Conservation (phyloP, 2,329 filamentous ascomycete species). For the Teratosphaeria nubilosa region DNA sequence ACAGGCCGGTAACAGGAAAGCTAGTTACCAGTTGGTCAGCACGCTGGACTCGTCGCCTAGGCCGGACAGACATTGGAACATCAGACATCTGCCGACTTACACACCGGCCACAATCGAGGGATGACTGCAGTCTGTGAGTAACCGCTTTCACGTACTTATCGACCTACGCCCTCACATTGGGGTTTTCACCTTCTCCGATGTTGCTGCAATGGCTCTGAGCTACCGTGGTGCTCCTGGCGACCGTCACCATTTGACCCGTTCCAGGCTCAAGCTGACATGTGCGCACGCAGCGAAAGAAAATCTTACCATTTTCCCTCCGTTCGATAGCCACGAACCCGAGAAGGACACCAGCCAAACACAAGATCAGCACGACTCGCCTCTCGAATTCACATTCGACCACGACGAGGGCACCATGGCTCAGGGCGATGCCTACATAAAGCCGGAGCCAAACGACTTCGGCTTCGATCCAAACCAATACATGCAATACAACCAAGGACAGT, state of each 20-base stretch:
- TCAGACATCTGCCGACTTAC: slow-evolving; percentile 7
- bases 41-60: slow-evolving; percentile 5
- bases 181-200: neutral
- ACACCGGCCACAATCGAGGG: slow-evolving; percentile 14
- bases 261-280: slow-evolving; percentile 4
- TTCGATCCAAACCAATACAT: slow-evolving; percentile 38
- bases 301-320: slow-evolving; percentile 25
- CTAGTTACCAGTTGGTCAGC: neutral
- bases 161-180: neutral
- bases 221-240: neutral
- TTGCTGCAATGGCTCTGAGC: neutral
- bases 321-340: slow-evolving; percentile 13
- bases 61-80: slow-evolving; percentile 10
- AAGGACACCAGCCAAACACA: neutral
- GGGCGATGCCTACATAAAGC: slow-evolving; percentile 50
- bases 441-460: slow-evolving; percentile 53
- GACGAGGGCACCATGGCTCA: slow-evolving; percentile 39
- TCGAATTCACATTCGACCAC: slow-evolving; percentile 24
- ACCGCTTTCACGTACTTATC: slow-evolving; percentile 18
- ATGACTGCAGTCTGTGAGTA: slow-evolving; percentile 22
- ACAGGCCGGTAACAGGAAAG: neutral
- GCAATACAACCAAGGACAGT: slow-evolving; percentile 18
- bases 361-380: slow-evolving; percentile 26
- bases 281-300: slow-evolving; percentile 4
- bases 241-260: neutral